Evolutionary conservation across 805 yeast species (phyloP), one percentile per base, ranked within the genome.

Genomic region (Spathaspora girioi): DNA sequence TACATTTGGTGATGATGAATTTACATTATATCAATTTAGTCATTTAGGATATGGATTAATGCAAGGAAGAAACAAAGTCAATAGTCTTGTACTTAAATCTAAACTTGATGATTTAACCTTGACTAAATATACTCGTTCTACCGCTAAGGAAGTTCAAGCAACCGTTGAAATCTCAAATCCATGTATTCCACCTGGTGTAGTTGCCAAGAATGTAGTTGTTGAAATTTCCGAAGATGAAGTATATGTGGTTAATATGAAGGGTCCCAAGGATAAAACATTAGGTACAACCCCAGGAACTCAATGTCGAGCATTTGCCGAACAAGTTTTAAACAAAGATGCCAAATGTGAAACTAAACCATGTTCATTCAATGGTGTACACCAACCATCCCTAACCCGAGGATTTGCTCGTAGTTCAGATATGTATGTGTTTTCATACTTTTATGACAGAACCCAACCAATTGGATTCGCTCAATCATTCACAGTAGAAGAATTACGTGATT

Each of bases 311-410:
- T 67, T 94, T 43, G 90, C 97, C 27, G 98, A 93, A 66, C 66
- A 78, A 49, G 81, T 90, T 42, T 79, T 94, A 65, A 86, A 89
- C 73, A 93, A 93, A 73, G 97, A 91, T 42, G 77, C 80, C 14
- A 82, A 77, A 54, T 94, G 99, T 77, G 65, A 75, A 1, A 64
- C 76, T 31, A 80, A 82, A 52, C 96, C 99, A 50, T 94, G 99
- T 69, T 89, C 97, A 2, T 94, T 94, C 80, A 90, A 93, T 65
- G 99, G 99, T 64, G 87, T 91, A 47, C 96, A 96, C 70, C 99
- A 94, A 75, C 99, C 99, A 8, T 87, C 96, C 3, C 76, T 94
- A 61, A 82, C 82, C 44, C 81, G 78, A 55, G 84, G 96, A 14
- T 94, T 94, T 79, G 79, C 83, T 49, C 75, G 75, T 50, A 68